Base-by-base conservation (phyloP, 1,284 basidiomycete species). In the Sanghuangporus weigelae region DNA sequence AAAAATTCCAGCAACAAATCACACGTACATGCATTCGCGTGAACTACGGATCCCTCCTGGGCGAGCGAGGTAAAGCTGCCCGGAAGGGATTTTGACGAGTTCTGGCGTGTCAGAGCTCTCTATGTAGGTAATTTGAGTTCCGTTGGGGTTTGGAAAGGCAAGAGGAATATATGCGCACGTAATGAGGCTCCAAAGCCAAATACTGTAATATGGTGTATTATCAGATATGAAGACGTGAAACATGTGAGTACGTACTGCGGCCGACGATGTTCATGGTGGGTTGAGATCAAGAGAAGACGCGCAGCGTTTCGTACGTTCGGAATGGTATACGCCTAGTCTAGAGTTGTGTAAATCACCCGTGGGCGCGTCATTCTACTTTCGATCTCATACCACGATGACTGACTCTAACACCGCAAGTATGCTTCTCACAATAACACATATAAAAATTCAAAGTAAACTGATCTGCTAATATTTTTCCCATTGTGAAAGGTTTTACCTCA, bases 21-120 rank as follows among this genome's bases (percentile, higher is more conserved):
- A 35, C 31, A 81, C 94, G 71, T 73, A 96, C 95, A 99, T 97
- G 93, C 97, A 99, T 81, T 98, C 96, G 70, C 95, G 81, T 11
- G 91, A 91, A 46, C 93, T 92, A 69, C 96, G 90, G 69, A 97
- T 89, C 69, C 90, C 92, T 65, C 92, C 93, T 46, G 94, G 92
- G 56, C 96, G 87, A 63, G 96, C 88, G 65, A 98, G 87, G 76
- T 91, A 96, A 36, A 99, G 84, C 72, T 95, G 89, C 2, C 96
- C 97, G 67, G 90, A 89, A 14, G 93, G 91, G 63, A 98, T 92
- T 79, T 97, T 96, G 59, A 97, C 94, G 58, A 99, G 84, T 75
- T 97, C 95, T 19, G 93, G 86, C 62, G 93, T 92, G 75, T 95
- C 92, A 60, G 89, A 86, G 74, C 91, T 89, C 73, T 90, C 90